Percentiles rank a stretch among this genome's conserved stretches.
phyloP scores from a whole-genome alignment of 192 early-diverging fungal genomes.

The Gaertneriomyces sp. region DNA sequence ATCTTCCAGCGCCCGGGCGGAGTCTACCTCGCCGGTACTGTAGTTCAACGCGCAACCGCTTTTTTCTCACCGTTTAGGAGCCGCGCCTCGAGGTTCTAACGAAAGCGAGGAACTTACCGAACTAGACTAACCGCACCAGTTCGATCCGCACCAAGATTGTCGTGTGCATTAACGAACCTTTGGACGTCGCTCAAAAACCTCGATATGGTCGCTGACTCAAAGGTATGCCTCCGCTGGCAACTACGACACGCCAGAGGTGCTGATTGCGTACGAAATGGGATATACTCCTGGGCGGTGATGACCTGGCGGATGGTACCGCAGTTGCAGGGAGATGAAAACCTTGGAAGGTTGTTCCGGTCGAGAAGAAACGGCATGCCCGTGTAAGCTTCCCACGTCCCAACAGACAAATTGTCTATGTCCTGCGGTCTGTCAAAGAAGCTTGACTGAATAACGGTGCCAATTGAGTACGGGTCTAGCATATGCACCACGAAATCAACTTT shows the following conservation, averaged over 20 bases:
- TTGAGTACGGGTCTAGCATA: not conserved
- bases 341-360: conserved; percentile 22
- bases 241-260: conserved; percentile 19
- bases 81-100: no score
- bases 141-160: no score
- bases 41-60: conserved; percentile 12
- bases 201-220: no score
- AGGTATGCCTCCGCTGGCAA: no score
- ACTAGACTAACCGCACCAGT: no score
- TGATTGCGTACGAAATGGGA: conserved; percentile 36
- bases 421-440: conserved; percentile 36
- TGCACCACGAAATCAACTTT: not conserved
- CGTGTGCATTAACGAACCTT: no score
- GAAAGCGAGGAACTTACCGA: no score
- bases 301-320: conserved; percentile 16
- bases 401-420: conserved; percentile 33
- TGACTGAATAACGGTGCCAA: conserved; percentile 33
- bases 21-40: conserved; percentile 21
- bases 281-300: conserved; percentile 27
- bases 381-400: conserved; percentile 35
- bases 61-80: not conserved
- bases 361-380: conserved; percentile 32
- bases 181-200: no score
- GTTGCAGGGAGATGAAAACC: conserved; percentile 33
- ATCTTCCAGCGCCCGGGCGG: not conserved